Conservation (phyloP, 2,329 filamentous ascomycete species). For the Fusarium setosum region DNA sequence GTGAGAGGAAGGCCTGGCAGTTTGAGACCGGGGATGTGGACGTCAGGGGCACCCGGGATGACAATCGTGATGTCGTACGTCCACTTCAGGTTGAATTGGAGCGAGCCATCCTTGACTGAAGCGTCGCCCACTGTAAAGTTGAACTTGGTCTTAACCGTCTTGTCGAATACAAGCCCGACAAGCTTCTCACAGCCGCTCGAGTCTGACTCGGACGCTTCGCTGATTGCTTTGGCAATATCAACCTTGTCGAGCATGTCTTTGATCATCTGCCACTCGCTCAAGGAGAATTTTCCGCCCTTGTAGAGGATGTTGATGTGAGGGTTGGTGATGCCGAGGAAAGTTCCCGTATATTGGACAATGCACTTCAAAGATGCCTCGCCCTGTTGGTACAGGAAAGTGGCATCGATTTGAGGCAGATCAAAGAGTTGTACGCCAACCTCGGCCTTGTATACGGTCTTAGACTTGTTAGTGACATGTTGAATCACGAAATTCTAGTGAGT, state of each 20-base stretch:
- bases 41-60: background rate
- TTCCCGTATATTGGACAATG: background rate
- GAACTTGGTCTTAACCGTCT: background rate
- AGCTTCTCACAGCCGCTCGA: background rate
- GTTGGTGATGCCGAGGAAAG: background rate
- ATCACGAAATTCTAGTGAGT: background rate
- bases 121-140: background rate
- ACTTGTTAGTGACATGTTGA: background rate
- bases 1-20: background rate
- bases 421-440: background rate
- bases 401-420: background rate
- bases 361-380: background rate
- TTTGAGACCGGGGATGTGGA: background rate
- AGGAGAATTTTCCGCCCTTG: background rate
- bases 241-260: background rate
- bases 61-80: background rate
- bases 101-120: background rate
- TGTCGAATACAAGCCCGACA: background rate
- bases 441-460: background rate
- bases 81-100: background rate
- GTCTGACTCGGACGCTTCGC: background rate
- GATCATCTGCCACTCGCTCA: background rate
- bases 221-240: background rate
- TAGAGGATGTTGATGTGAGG: background rate
- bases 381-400: background rate